Evolutionary conservation across 768 basidiomycete genomes (phyloP).

Genomic region (Phallus indusiatus): DNA sequence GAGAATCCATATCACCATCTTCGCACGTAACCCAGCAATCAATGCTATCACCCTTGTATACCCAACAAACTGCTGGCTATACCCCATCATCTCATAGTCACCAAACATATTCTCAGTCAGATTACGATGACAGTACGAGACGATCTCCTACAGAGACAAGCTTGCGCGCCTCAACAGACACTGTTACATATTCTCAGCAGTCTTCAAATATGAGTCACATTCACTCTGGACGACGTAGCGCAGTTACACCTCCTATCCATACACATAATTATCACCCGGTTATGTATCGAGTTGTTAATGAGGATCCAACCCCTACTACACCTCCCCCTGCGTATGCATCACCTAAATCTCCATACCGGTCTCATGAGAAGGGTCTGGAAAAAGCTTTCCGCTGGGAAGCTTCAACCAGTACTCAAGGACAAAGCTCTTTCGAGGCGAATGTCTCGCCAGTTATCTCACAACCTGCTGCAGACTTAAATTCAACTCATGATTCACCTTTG

Average conservation of each 20-base stretch:
- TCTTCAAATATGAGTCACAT: background rate
- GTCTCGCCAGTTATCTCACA: background rate
- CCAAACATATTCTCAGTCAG: slow-evolving; percentile 3
- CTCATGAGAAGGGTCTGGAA: background rate
- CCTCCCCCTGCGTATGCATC: slow-evolving; percentile 7
- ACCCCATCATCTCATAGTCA: background rate
- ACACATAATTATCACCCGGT: background rate
- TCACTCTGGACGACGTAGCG: background rate
- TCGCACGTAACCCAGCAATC: background rate
- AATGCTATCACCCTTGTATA: background rate
- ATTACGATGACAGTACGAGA: slow-evolving; percentile 13
- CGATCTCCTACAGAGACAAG: slow-evolving; percentile 1
- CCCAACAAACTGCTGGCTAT: background rate
- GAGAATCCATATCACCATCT: background rate
- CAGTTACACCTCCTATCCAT: background rate
- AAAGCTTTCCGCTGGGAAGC: background rate
- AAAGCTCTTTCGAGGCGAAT: background rate
- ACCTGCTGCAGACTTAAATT: background rate
- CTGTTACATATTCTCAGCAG: background rate
- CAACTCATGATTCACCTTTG: background rate
- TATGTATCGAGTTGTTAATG: slow-evolving; percentile 5
- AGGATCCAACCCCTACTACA: background rate
- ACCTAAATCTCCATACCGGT: background rate
- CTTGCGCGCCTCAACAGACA: background rate
- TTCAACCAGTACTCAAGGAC: background rate